These are phyloP conservation scores for Saccharomyces hybrid DNA, from an alignment of 1,139 yeast species.

Conservation along the genomic window DNA sequence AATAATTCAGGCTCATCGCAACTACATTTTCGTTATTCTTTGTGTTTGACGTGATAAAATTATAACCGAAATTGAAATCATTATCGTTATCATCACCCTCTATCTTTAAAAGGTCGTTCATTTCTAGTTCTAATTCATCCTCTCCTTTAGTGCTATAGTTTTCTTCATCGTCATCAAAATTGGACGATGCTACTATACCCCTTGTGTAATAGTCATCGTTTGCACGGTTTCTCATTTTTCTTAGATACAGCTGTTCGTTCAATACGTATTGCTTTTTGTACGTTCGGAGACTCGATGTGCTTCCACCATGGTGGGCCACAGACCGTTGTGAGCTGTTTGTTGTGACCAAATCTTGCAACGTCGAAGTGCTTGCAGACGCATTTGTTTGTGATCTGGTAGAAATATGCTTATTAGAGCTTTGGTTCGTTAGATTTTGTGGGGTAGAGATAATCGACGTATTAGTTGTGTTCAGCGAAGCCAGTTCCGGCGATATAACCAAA, in stretches of 20 bases:
- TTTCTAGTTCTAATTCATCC: constrained; percentile 24
- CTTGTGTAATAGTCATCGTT: constrained; percentile 66
- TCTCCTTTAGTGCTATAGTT: constrained; percentile 16
- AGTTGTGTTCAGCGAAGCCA: constrained; percentile 20
- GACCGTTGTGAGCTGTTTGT: neutral
- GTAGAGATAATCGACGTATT: constrained; percentile 15
- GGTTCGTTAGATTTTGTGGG: constrained; percentile 9
- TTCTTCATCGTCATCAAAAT: constrained; percentile 22
- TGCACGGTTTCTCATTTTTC: constrained; percentile 54
- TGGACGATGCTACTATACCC: constrained; percentile 38
- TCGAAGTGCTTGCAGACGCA: constrained; percentile 17
- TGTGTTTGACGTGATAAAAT: constrained; percentile 17
- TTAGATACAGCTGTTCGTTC: constrained; percentile 65
- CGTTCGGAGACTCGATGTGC: constrained; percentile 17
- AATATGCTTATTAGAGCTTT: neutral
- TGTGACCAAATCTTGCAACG: constrained; percentile 2
- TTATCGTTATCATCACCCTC: constrained; percentile 17
- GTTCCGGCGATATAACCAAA: constrained; percentile 21
- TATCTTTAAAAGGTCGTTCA: constrained; percentile 21
- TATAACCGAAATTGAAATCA: constrained; percentile 19
- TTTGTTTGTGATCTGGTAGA: constrained; percentile 5
- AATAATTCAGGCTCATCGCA: constrained; percentile 23
- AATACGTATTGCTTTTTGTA: constrained; percentile 33
- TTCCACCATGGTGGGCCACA: neutral
- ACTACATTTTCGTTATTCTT: constrained; percentile 20